Conservation (phyloP, 257 asterid genomes). For the Rauvolfia tetraphylla region DNA sequence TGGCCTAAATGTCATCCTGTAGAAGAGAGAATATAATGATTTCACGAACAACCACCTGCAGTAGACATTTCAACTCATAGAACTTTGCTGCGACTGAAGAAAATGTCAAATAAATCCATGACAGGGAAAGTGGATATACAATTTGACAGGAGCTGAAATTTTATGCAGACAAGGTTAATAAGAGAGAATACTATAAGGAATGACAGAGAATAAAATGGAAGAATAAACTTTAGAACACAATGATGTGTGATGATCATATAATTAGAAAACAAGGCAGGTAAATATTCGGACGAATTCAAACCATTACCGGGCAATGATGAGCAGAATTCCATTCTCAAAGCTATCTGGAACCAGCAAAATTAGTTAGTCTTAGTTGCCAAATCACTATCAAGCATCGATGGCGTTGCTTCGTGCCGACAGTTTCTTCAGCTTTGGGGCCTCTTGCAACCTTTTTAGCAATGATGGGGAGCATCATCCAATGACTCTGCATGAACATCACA, state of each 20-base stretch:
- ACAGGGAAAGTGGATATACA: too few species aligned
- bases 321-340: slow-evolving; percentile 20
- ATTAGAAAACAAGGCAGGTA: slow-evolving; percentile 18
- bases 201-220: background rate
- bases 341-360: slow-evolving; percentile 29
- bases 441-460: slow-evolving; percentile 41
- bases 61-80: background rate
- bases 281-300: slow-evolving; percentile 10
- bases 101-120: too few species aligned
- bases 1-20: background rate
- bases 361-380: slow-evolving; percentile 39
- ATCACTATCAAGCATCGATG: slow-evolving; percentile 51
- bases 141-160: background rate
- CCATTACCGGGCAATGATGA: slow-evolving; percentile 29
- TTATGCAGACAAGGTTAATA: background rate
- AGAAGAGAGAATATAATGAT: background rate
- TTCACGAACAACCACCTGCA: background rate
- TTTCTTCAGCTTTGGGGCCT: slow-evolving; percentile 47
- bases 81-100: background rate
- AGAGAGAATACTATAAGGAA: background rate
- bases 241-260: slow-evolving; percentile 20
- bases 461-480: slow-evolving; percentile 41
- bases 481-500: slow-evolving; percentile 38
- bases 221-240: background rate
- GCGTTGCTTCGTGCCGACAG: slow-evolving; percentile 51